Conservation (phyloP, 2,329 filamentous ascomycete genomes). For the Fusarium guadeloupense region DNA sequence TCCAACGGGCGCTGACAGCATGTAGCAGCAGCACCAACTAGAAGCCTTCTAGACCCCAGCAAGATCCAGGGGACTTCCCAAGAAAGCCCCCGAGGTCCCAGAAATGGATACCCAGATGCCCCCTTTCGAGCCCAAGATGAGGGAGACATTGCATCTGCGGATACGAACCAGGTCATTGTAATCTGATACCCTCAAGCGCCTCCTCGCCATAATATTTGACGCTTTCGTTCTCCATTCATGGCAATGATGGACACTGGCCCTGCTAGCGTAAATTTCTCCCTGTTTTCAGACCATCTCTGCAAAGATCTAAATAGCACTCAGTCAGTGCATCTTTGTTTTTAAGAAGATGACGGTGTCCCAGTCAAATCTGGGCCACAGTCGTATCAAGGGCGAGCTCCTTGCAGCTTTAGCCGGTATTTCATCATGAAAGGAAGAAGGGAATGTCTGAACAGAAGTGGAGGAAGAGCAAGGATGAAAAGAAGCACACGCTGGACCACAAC, state of each 20-base stretch:
- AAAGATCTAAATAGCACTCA: not conserved
- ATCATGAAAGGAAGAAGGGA: conserved; percentile 2
- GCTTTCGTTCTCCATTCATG: conserved; percentile 6
- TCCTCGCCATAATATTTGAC: not conserved
- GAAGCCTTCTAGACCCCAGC: conserved; percentile 25
- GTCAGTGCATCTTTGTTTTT: not conserved
- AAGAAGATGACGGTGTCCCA: not conserved
- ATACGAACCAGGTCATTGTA: not conserved
- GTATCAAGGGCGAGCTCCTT: not conserved
- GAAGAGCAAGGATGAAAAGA: conserved; percentile 16
- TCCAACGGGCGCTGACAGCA: not conserved
- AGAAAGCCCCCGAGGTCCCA: conserved; percentile 6
- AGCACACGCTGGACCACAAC: conserved; percentile 7
- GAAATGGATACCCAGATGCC: conserved; percentile 29
- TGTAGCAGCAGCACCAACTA: not conserved
- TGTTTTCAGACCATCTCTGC: conserved; percentile 35
- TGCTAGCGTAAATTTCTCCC: conserved; percentile 32
- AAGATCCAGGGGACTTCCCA: conserved; percentile 13
- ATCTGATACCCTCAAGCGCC: not conserved
- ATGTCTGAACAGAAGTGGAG: conserved; percentile 21
- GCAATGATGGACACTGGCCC: conserved; percentile 2
- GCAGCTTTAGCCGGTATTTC: not conserved
- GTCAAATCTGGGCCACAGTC: not conserved
- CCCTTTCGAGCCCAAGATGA: conserved; percentile 13
- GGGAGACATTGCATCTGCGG: not conserved